Conservation (phyloP, 2,329 filamentous ascomycete species). For the Sporothrix humicola region DNA sequence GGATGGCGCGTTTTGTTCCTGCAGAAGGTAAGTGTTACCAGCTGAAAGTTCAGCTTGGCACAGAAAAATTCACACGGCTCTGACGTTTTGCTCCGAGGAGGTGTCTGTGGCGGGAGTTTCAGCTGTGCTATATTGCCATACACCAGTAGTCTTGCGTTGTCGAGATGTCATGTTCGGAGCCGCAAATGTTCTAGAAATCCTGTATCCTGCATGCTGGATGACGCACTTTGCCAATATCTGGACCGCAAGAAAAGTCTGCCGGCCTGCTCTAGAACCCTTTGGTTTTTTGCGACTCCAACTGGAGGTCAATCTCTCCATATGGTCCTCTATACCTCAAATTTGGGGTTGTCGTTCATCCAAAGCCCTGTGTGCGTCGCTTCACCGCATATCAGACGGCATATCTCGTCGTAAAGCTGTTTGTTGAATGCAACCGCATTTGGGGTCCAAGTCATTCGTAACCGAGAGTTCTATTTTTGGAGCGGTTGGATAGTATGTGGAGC, state of each 20-base stretch:
- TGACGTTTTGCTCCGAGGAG: background rate
- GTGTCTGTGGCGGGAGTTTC: background rate
- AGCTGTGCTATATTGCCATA: background rate
- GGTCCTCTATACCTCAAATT: no score
- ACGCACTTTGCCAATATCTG: background rate
- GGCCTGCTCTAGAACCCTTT: background rate
- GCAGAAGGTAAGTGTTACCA: background rate
- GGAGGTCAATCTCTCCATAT: no score
- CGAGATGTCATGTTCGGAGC: background rate
- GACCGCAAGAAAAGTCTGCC: background rate
- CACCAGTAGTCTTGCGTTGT: background rate
- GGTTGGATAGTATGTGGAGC: background rate
- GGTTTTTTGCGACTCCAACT: no score
- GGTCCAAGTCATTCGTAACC: background rate
- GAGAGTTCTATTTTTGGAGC: slow-evolving; percentile 7
- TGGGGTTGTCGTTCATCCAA: background rate
- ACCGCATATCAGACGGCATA: background rate
- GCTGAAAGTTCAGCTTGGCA: background rate
- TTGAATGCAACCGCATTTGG: background rate
- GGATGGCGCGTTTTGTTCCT: background rate
- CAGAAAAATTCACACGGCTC: background rate
- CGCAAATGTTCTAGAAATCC: background rate
- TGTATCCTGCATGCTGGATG: background rate
- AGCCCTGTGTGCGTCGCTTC: background rate
- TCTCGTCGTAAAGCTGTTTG: background rate